phyloP scores from a whole-genome alignment of 352 stramenopile species.

The Blastocystis sp. region DNA sequence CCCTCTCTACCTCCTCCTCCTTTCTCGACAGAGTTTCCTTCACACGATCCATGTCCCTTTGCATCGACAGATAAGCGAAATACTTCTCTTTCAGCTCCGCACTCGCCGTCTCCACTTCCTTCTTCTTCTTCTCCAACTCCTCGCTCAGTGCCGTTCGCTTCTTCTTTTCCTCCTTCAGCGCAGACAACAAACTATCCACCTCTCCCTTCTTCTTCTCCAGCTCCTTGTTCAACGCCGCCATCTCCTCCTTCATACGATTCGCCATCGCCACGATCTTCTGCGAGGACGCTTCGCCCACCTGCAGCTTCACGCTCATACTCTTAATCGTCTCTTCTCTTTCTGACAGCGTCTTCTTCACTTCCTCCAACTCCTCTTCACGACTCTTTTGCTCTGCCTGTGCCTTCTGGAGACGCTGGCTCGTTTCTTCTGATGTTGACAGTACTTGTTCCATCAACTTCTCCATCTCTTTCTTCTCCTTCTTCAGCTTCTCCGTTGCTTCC shows the following conservation, averaged over 20 bases:
- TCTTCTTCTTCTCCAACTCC: not conserved
- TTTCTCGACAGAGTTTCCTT: not conserved
- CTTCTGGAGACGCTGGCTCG: not conserved
- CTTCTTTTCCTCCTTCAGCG: not conserved
- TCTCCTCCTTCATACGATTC: slow-evolving; percentile 11
- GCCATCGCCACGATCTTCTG: not conserved
- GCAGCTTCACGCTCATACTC: not conserved
- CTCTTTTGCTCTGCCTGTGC: too few relatives aligned
- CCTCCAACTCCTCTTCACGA: too few relatives aligned
- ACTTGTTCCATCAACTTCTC: not conserved
- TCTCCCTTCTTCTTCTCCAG: not conserved
- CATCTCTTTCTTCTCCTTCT: not conserved
- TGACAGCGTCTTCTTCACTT: slow-evolving; percentile 4
- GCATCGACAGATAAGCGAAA: too few relatives aligned
- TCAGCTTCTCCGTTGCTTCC: not conserved
- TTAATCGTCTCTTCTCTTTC: not conserved
- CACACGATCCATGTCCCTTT: not conserved
- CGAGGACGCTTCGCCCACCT: not conserved
- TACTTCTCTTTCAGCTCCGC: slow-evolving; percentile 4
- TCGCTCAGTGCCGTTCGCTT: not conserved
- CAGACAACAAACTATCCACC: not conserved
- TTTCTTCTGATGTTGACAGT: not conserved
- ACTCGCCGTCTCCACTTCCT: not conserved
- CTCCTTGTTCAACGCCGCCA: not conserved
- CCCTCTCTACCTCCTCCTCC: not conserved